Evolutionary conservation across 2,329 filamentous ascomycete genomes (phyloP).

Genomic region (Alternaria sp.): DNA sequence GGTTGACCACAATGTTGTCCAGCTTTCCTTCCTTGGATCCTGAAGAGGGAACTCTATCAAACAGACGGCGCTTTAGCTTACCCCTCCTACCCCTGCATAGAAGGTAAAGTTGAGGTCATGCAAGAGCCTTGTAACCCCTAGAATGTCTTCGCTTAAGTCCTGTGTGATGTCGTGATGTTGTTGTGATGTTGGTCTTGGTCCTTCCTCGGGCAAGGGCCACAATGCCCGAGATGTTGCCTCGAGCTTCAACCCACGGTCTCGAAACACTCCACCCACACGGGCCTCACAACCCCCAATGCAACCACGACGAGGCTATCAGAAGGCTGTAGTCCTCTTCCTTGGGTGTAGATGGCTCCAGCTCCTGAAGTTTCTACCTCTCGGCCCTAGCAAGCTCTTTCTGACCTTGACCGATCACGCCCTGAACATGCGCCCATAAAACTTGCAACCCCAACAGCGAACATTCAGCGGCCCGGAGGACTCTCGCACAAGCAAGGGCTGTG

Average conservation of each 20-base stretch:
- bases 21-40: conserved; percentile 4
- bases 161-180: neutral
- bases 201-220: neutral
- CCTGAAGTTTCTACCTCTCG: neutral
- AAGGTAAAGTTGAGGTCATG: conserved; percentile 5
- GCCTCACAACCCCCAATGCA: neutral
- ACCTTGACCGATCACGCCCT: neutral
- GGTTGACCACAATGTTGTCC: neutral
- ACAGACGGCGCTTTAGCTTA: neutral
- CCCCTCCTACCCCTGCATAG: neutral
- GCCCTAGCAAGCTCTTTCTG: neutral
- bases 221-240: conserved; percentile 1
- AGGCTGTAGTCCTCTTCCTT: neutral
- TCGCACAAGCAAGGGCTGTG: neutral
- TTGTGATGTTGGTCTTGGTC: conserved; percentile 1
- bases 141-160: neutral
- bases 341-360: neutral
- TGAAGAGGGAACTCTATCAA: neutral
- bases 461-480: neutral
- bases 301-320: neutral
- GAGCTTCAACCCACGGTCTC: neutral
- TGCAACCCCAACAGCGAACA: neutral
- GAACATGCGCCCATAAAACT: neutral
- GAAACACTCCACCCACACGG: conserved; percentile 4
- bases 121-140: neutral